Evolutionary conservation across 352 stramenopile genomes (phyloP).

Genomic region (Pythium sp.): DNA sequence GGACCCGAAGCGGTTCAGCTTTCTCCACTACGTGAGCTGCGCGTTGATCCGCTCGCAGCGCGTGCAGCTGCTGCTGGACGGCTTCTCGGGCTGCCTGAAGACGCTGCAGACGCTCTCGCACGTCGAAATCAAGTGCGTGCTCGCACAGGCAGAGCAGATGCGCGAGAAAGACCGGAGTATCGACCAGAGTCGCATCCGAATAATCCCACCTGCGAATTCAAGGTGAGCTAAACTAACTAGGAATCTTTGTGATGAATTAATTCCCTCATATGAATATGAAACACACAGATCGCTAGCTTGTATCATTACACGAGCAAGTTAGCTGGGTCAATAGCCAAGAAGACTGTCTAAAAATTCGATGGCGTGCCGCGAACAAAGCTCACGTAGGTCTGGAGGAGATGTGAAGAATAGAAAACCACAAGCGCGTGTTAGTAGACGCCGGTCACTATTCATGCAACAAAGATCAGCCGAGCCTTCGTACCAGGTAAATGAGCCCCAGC

Average conservation of each 20-base stretch:
- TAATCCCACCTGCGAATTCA: not conserved
- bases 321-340: too few species aligned
- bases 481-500: constrained; percentile 43
- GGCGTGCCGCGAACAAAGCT: constrained; percentile 15
- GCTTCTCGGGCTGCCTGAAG: constrained; percentile 44
- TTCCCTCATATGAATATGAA: not conserved
- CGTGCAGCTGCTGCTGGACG: constrained; percentile 27
- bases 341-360: not conserved
- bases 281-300: not conserved
- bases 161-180: constrained; percentile 38
- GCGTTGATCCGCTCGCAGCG: constrained; percentile 55
- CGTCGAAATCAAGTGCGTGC: constrained; percentile 33
- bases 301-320: not conserved
- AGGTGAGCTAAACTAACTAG: not conserved
- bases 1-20: constrained; percentile 61
- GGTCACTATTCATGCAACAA: not conserved
- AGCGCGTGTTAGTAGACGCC: not conserved
- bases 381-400: constrained; percentile 16
- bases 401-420: not conserved
- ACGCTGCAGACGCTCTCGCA: constrained; percentile 34
- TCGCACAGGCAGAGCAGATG: constrained; percentile 45
- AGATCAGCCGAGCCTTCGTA: constrained; percentile 14
- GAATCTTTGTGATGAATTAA: not conserved
- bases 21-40: constrained; percentile 66
- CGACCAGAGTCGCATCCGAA: constrained; percentile 21